Conservation (phyloP, 2,329 filamentous ascomycete genomes). For the Aspergillus sergii region DNA sequence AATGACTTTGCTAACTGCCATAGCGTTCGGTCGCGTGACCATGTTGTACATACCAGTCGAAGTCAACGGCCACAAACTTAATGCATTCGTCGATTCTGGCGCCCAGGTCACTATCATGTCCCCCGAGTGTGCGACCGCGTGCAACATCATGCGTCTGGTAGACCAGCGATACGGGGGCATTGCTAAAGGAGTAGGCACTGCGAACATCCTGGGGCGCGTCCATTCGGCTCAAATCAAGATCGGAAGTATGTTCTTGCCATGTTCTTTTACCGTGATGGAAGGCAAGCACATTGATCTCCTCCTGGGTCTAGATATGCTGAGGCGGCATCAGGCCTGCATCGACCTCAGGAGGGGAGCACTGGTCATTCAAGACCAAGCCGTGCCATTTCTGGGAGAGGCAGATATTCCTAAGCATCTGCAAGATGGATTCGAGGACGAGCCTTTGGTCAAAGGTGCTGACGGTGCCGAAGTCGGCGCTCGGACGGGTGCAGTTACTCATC, state of each 20-base stretch:
- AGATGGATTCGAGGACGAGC: constrained; percentile 76
- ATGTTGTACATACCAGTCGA: constrained; percentile 97
- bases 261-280: constrained; percentile 99
- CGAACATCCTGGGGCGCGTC: constrained; percentile 90
- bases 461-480: constrained; percentile 86
- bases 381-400: constrained; percentile 86
- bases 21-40: constrained; percentile 90
- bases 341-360: constrained; percentile 84
- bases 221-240: constrained; percentile 96
- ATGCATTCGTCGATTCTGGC: constrained; percentile 95
- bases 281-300: constrained; percentile 94
- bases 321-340: constrained; percentile 89
- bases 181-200: constrained; percentile 90
- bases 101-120: constrained; percentile 99
- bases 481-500: constrained; percentile 66
- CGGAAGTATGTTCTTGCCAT: constrained; percentile 81
- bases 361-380: constrained; percentile 83
- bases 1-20: constrained; percentile 4
- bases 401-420: constrained; percentile 84
- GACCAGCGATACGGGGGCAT: constrained; percentile 91
- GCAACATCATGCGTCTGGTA: constrained; percentile 94
- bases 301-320: constrained; percentile 93
- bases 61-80: constrained; percentile 89
- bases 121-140: constrained; percentile 83
- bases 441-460: constrained; percentile 79